phyloP scores from a whole-genome alignment of 495 filamentous ascomycete genomes.

The Immersiella caudata region DNA sequence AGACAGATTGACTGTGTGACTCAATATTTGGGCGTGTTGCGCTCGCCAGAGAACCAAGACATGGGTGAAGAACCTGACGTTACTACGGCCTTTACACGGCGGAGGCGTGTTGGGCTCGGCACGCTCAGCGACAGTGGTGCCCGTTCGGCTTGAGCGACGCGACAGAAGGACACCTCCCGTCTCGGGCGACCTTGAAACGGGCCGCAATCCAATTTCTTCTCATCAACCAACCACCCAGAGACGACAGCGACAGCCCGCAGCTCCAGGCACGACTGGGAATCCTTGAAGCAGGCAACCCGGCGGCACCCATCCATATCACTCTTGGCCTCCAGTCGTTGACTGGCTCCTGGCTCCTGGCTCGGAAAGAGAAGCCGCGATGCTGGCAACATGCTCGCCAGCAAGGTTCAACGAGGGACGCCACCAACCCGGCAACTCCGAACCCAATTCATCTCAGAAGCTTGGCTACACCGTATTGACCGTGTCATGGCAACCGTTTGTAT shows the following conservation, averaged over 20 bases:
- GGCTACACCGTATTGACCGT: not conserved
- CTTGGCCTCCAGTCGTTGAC: not conserved
- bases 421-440: slow-evolving; percentile 11
- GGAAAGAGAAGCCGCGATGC: not conserved
- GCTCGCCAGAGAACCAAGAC: slow-evolving; percentile 19
- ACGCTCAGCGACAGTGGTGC: not conserved
- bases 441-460: not conserved
- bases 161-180: not conserved
- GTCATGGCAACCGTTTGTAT: slow-evolving; percentile 1
- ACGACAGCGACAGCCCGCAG: not conserved
- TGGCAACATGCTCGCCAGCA: not conserved
- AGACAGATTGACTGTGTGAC: slow-evolving; percentile 22
- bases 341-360: not conserved
- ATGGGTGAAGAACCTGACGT: slow-evolving; percentile 7
- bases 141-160: not conserved
- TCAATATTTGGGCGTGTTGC: slow-evolving; percentile 9
- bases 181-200: slow-evolving; percentile 4
- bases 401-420: not conserved
- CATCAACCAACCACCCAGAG: not conserved
- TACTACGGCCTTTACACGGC: slow-evolving; percentile 32
- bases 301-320: not conserved
- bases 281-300: not conserved
- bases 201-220: slow-evolving; percentile 5
- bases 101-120: not conserved
- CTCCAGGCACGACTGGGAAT: not conserved